These are phyloP conservation scores for Peziza echinospora DNA, from an alignment of 495 filamentous ascomycete species.

Conservation along the genomic window DNA sequence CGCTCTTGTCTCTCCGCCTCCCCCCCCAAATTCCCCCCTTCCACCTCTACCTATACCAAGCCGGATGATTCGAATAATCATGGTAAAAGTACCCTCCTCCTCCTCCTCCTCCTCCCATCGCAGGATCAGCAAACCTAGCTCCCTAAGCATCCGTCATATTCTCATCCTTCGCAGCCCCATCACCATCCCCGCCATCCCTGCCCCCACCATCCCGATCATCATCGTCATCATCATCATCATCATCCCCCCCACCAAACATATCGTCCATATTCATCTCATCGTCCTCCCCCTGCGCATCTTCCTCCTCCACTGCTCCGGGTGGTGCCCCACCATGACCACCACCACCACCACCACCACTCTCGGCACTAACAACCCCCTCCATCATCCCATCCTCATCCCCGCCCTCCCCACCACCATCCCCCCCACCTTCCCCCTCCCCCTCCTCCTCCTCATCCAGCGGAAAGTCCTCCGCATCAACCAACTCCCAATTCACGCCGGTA, in stretches of 20 bases:
- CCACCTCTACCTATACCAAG: too few relatives aligned
- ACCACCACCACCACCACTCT: conserved; percentile 14
- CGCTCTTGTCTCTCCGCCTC: too few relatives aligned
- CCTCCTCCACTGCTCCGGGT: conserved; percentile 10
- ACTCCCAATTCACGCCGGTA: conserved; percentile 61
- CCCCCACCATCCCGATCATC: conserved; percentile 18
- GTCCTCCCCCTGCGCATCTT: conserved; percentile 8
- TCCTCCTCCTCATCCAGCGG: conserved; percentile 32
- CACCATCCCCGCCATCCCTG: conserved; percentile 2
- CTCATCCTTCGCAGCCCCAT: conserved; percentile 4
- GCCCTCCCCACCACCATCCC: conserved; percentile 14
- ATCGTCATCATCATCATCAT: conserved; percentile 17
- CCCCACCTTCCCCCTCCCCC: conserved; percentile 29
- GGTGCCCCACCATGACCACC: conserved; percentile 22
- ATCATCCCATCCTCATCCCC: conserved; percentile 22
- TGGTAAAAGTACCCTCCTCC: too few relatives aligned
- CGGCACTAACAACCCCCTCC: conserved; percentile 26
- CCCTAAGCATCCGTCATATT: too few relatives aligned
- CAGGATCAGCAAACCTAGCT: too few relatives aligned
- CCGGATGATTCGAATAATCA: too few relatives aligned
- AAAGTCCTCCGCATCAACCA: conserved; percentile 52
- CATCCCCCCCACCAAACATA: conserved; percentile 21
- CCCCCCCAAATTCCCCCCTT: too few relatives aligned
- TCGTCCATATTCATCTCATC: conserved; percentile 28
- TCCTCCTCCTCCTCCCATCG: too few relatives aligned